Conservation (phyloP, 495 filamentous ascomycete species). For the Platismatia glauca region DNA sequence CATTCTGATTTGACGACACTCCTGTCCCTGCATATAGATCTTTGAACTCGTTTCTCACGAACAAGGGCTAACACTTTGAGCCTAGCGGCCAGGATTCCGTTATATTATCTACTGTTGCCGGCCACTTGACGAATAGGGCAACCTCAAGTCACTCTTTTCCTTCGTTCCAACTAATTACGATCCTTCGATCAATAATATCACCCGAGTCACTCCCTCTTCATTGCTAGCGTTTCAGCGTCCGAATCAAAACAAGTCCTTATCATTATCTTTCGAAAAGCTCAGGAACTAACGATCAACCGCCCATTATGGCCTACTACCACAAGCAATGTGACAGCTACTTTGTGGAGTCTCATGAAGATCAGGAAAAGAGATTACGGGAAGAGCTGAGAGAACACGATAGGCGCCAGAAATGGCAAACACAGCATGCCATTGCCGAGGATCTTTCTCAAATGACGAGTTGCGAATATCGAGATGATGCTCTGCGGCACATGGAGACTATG, state of each 20-base stretch:
- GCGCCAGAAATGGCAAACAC: conserved; percentile 64
- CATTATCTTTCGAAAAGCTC: conserved; percentile 29
- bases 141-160: conserved; percentile 31
- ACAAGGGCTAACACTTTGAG: conserved; percentile 11
- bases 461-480: conserved; percentile 86
- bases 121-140: conserved; percentile 9
- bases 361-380: conserved; percentile 29
- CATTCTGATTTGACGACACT: background rate
- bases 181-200: conserved; percentile 47
- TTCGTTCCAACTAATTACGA: conserved; percentile 49
- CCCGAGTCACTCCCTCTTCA: conserved; percentile 46
- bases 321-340: conserved; percentile 73
- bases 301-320: conserved; percentile 66
- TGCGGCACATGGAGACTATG: conserved; percentile 91
- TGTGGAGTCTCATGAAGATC: conserved; percentile 70
- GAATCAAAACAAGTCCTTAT: conserved; percentile 26
- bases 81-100: conserved; percentile 2
- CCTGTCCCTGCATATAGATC: conserved; percentile 4
- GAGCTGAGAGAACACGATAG: conserved; percentile 44
- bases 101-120: conserved; percentile 19
- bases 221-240: conserved; percentile 10
- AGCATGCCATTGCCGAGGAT: conserved; percentile 78
- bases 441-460: conserved; percentile 72
- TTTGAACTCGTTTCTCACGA: background rate
- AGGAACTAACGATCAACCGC: conserved; percentile 8